A percentile compares a stretch with the other conserved stretches of the same genome.
Conservation (phyloP, 2,329 filamentous ascomycete species). For the Pezicula radicicola region DNA sequence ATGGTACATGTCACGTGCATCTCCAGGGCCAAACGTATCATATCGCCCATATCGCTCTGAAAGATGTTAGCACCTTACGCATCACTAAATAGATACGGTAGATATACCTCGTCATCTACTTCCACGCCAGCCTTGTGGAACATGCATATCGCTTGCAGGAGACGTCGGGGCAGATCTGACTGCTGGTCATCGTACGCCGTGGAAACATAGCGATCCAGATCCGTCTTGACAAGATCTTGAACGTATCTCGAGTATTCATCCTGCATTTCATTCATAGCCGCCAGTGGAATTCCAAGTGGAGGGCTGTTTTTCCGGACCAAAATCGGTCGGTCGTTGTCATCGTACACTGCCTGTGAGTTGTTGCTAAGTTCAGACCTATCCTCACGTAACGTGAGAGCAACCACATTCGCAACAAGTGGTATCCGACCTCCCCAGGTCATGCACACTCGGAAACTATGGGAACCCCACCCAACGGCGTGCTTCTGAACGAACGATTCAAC, state of each 20-base stretch:
- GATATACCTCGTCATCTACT: constrained; percentile 21
- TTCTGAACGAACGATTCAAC: constrained; percentile 22
- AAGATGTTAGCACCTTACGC: constrained; percentile 4
- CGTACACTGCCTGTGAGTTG: constrained; percentile 15
- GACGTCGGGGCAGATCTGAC: constrained; percentile 19
- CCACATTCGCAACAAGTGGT: constrained; percentile 20
- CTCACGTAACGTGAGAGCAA: constrained; percentile 19
- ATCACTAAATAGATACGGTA: neutral
- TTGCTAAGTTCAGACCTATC: constrained; percentile 18
- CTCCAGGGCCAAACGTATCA: constrained; percentile 25
- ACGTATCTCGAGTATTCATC: constrained; percentile 21
- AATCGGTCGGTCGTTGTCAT: constrained; percentile 10
- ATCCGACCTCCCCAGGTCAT: constrained; percentile 25
- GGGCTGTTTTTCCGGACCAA: constrained; percentile 21
- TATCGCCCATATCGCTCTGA: constrained; percentile 21
- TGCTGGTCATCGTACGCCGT: constrained; percentile 21
- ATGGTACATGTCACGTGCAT: constrained; percentile 26
- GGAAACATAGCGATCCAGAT: constrained; percentile 17
- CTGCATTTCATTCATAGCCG: constrained; percentile 24
- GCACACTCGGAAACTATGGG: constrained; percentile 15
- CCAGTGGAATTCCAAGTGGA: constrained; percentile 24
- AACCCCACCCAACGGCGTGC: constrained; percentile 25
- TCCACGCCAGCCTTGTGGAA: constrained; percentile 19
- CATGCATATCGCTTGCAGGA: constrained; percentile 17
- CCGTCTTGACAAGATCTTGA: constrained; percentile 20